Evolutionary conservation across 768 basidiomycete species (phyloP).

Genomic region (Dentipellis fragilis): DNA sequence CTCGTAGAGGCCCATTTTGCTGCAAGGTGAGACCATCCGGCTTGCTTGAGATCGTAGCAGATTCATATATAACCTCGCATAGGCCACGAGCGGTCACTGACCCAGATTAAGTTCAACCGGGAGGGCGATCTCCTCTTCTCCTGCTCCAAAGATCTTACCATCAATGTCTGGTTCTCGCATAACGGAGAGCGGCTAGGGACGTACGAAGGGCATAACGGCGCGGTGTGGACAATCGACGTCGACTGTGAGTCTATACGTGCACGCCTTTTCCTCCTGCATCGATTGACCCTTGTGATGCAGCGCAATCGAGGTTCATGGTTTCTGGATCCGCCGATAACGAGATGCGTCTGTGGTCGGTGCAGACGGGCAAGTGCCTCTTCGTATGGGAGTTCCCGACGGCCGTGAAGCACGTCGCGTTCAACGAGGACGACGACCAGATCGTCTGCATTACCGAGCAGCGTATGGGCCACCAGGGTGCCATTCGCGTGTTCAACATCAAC

Average conservation of each 20-base stretch:
- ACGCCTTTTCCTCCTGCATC: neutral
- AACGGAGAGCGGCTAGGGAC: conserved; percentile 97
- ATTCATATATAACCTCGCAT: conserved; percentile 5
- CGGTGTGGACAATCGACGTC: conserved; percentile 93
- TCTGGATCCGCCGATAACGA: conserved; percentile 93
- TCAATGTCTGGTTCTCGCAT: conserved; percentile 96
- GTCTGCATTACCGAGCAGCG: conserved; percentile 96
- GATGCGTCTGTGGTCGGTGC: conserved; percentile 82
- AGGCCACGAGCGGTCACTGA: conserved; percentile 97
- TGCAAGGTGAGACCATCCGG: conserved; percentile 19
- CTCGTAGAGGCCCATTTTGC: conserved; percentile 16
- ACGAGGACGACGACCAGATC: conserved; percentile 70
- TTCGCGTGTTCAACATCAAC: conserved; percentile 85
- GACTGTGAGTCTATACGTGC: conserved; percentile 59
- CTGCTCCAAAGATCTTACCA: conserved; percentile 88
- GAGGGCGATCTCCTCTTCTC: conserved; percentile 96
- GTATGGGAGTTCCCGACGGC: conserved; percentile 98
- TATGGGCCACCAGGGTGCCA: conserved; percentile 86
- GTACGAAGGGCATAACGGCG: conserved; percentile 91
- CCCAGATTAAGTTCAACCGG: conserved; percentile 93
- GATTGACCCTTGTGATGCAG: conserved; percentile 25
- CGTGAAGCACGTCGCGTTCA: conserved; percentile 92
- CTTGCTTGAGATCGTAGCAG: neutral
- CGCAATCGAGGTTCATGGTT: conserved; percentile 75
- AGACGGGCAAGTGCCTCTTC: conserved; percentile 84